These are phyloP conservation scores for Dittrichia graveolens DNA, from an alignment of 129 eudicot genomes.

Conservation along the genomic window DNA sequence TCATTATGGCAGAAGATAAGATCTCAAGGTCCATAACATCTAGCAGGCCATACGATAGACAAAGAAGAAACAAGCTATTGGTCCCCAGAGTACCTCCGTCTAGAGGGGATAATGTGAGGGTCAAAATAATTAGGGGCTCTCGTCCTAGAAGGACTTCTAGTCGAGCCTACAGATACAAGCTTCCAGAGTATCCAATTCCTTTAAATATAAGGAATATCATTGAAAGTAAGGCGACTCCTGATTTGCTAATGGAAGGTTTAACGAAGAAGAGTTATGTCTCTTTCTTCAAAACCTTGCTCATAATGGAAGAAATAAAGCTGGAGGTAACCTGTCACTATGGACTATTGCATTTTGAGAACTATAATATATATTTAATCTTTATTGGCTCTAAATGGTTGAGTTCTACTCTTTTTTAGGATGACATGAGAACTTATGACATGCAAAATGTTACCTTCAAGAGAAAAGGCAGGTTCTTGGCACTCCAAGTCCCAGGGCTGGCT, in stretches of 20 bases:
- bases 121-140: slow-evolving; percentile 47
- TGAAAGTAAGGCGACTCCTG: slow-evolving; percentile 50
- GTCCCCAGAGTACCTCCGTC: slow-evolving; percentile 30
- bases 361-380: background rate
- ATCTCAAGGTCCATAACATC: slow-evolving; percentile 70
- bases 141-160: slow-evolving; percentile 58
- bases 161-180: slow-evolving; percentile 40
- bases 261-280: slow-evolving; percentile 49
- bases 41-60: slow-evolving; percentile 50
- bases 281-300: slow-evolving; percentile 56
- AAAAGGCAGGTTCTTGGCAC: slow-evolving; percentile 47
- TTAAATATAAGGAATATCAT: slow-evolving; percentile 50
- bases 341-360: background rate
- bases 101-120: slow-evolving; percentile 24
- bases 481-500: slow-evolving; percentile 93
- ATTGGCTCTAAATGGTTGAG: slow-evolving; percentile 16
- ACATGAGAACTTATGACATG: slow-evolving; percentile 78
- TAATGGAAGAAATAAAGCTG: slow-evolving; percentile 76
- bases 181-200: slow-evolving; percentile 62
- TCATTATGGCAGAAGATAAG: slow-evolving; percentile 80
- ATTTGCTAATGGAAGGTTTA: slow-evolving; percentile 54
- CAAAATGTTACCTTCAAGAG: slow-evolving; percentile 51
- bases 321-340: slow-evolving; percentile 51
- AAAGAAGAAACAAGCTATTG: slow-evolving; percentile 46
- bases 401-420: slow-evolving; percentile 48